Conservation (phyloP, 768 basidiomycete genomes). For the Vishniacozyma victoriae region DNA sequence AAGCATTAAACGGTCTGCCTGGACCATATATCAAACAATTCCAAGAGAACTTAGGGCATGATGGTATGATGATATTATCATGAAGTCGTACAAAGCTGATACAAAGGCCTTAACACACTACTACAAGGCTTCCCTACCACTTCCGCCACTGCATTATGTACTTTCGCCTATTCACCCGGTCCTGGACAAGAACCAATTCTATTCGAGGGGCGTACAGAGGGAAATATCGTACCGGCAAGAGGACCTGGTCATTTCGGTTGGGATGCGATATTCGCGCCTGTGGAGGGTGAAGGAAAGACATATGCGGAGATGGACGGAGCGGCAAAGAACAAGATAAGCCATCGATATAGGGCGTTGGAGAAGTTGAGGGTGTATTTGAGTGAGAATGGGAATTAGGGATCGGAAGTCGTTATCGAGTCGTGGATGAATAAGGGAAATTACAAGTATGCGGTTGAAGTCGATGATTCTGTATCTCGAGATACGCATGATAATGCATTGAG, state of each 20-base stretch:
- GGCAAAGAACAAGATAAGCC: slow-evolving; percentile 63
- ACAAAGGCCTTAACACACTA: slow-evolving; percentile 68
- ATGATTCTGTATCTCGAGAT: background rate
- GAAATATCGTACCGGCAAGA: slow-evolving; percentile 77
- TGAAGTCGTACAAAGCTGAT: background rate
- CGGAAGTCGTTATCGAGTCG: background rate
- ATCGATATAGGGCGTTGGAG: slow-evolving; percentile 63
- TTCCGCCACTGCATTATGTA: slow-evolving; percentile 84
- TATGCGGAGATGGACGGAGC: slow-evolving; percentile 64
- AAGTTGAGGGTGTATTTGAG: slow-evolving; percentile 53
- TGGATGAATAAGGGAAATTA: background rate
- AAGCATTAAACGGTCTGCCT: slow-evolving; percentile 81
- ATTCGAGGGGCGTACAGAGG: slow-evolving; percentile 82
- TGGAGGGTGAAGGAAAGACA: slow-evolving; percentile 67
- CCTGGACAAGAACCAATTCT: slow-evolving; percentile 71
- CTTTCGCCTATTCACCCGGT: slow-evolving; percentile 83
- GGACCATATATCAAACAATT: slow-evolving; percentile 98
- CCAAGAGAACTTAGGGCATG: slow-evolving; percentile 71
- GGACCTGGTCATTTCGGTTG: slow-evolving; percentile 79
- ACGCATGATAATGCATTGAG: background rate
- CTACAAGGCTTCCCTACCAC: slow-evolving; percentile 70
- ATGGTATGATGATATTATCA: slow-evolving; percentile 53
- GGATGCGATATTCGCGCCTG: slow-evolving; percentile 80
- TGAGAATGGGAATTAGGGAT: slow-evolving; percentile 19
- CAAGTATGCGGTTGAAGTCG: background rate